Conservation (phyloP, 2,329 filamentous ascomycete species). For the Alternaria rosae region DNA sequence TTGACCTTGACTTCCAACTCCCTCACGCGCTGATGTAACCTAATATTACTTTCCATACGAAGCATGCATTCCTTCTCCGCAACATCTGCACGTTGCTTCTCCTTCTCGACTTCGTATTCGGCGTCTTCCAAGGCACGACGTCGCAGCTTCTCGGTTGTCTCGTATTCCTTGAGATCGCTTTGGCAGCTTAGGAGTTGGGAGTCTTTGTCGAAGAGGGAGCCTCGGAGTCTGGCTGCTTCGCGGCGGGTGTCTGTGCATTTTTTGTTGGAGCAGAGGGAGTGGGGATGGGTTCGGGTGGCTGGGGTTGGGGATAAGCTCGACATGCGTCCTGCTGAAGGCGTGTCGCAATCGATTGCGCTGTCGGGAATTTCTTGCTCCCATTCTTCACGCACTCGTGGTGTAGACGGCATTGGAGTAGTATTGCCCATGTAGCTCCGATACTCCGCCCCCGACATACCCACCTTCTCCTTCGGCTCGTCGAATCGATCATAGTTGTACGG, state of each 20-base stretch:
- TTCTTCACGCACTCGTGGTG: background rate
- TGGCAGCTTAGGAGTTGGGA: background rate
- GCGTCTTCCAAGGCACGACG: background rate
- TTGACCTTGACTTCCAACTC: background rate
- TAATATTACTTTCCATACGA: background rate
- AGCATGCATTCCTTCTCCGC: constrained; percentile 1
- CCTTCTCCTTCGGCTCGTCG: background rate
- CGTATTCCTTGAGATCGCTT: background rate
- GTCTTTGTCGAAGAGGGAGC: background rate
- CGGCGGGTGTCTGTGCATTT: background rate
- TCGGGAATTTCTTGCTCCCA: background rate
- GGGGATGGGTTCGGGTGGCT: background rate
- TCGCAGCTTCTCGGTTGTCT: background rate
- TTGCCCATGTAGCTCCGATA: background rate
- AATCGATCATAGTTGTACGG: constrained; percentile 7
- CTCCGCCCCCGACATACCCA: background rate
- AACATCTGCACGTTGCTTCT: constrained; percentile 1
- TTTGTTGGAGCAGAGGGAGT: background rate
- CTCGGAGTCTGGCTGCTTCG: background rate
- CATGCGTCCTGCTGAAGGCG: background rate
- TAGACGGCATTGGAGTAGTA: background rate
- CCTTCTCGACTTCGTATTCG: background rate
- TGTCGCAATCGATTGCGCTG: background rate
- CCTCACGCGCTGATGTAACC: background rate
- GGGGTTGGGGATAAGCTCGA: background rate